Base-by-base conservation (phyloP, 768 basidiomycete genomes). In the Nidularia sp. region DNA sequence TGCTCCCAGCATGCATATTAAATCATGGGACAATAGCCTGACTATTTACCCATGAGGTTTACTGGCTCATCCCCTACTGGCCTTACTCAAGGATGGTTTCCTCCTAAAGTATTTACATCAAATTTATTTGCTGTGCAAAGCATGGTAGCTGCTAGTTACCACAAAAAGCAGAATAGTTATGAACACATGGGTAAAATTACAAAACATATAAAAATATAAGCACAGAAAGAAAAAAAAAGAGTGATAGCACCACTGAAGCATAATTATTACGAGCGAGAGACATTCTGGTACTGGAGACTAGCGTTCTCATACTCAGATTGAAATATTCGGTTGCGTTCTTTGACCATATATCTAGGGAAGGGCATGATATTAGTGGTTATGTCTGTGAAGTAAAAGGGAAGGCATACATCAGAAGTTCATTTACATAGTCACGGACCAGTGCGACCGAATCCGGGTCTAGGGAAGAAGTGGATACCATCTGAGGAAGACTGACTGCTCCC, bases 401-500 rank as follows among this genome's bases (percentile, higher is more conserved):
- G 1, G 69, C 76, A 34, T 59, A 97, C 94, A 70, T 68, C 60
- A 98, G 76, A 53, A 99, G 72, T 64, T 97, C 93, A 53, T 90
- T 88, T 55, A 92, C 85, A 66, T 98, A 93, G 59, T 98, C 95
- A 55, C 87, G 75, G 10, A 99, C 81, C 5, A 97, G 74, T 22
- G 70, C 71, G 15, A 95, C 86, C 9, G 90, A 90, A 63, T 96
- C 94, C 2, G 83, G 72, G 62, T 99, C 96, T 77, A 98, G 85
- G n/a, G 82, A 84, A 10, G 95, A 93, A 55, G 81, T 85, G 1
- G 87, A 84, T 33, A 98, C 86, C 83, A 97, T 94, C 58, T 84
- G 82, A 1, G 96, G 97, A 36, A 98, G 76, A 57, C 87, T 93
- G 67, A 98, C 96, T 97, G 56, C 36, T 48, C 41, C 25, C 25